These are phyloP conservation scores for Luffa acutangula DNA, from an alignment of 306 rosid species.

Conservation along the genomic window DNA sequence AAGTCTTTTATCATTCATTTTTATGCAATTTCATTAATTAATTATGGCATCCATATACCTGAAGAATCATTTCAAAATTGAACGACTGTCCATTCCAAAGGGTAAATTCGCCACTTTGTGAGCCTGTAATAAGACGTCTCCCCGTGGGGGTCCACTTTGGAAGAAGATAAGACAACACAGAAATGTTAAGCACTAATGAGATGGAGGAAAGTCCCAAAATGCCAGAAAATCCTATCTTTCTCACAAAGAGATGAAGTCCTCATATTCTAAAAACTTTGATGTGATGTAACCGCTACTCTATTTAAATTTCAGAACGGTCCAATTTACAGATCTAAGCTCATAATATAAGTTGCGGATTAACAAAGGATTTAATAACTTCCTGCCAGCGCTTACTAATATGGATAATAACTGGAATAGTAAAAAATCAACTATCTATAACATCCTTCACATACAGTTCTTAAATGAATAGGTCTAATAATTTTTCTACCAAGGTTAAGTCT, in stretches of 20 bases:
- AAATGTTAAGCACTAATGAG: not conserved
- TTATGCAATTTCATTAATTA: not conserved
- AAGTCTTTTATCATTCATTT: conserved; percentile 6
- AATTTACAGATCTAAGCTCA: not conserved
- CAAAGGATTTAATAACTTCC: not conserved
- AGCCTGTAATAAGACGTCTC: conserved; percentile 95
- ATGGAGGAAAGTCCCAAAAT: not conserved
- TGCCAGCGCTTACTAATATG: not conserved
- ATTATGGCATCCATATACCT: conserved; percentile 30
- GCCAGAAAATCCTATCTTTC: not conserved
- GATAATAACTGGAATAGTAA: not conserved
- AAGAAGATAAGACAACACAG: not conserved
- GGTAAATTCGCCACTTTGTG: conserved; percentile 97
- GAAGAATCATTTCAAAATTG: conserved; percentile 99
- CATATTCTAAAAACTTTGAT: not conserved
- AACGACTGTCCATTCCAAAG: conserved; percentile 99
- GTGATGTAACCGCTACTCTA: not conserved
- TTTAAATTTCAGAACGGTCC: not conserved
- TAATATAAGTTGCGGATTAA: not conserved
- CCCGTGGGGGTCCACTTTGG: conserved; percentile 97
- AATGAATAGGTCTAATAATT: not conserved
- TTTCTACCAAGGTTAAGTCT: not conserved
- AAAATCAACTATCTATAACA: not conserved
- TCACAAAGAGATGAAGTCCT: not conserved
- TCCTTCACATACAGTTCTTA: not conserved